Evolutionary conservation across 2,329 filamentous ascomycete genomes (phyloP).

Genomic region (Fusarium sp.): DNA sequence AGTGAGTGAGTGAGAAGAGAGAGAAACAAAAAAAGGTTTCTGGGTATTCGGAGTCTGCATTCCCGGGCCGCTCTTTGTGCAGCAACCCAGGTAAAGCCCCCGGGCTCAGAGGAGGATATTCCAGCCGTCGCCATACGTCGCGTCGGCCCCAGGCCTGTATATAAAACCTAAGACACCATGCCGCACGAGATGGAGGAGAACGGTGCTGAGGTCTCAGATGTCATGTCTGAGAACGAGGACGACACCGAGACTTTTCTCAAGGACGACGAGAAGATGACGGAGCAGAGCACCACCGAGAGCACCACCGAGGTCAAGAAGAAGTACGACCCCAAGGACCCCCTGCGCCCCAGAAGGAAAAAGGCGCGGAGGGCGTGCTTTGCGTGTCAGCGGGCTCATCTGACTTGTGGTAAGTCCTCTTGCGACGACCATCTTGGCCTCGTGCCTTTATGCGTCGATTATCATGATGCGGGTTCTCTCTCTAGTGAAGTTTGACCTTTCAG

Average conservation of each 20-base stretch:
- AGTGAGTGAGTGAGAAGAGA: slow-evolving; percentile 1
- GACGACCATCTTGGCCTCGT: slow-evolving; percentile 2
- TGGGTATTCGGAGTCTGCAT: slow-evolving; percentile 48
- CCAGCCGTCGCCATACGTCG: slow-evolving; percentile 35
- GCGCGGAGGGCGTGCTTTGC: slow-evolving; percentile 95
- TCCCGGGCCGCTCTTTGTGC: slow-evolving; percentile 47
- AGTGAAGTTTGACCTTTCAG: slow-evolving; percentile 28
- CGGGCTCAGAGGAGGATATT: slow-evolving; percentile 39
- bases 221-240: slow-evolving; percentile 70
- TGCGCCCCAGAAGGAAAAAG: slow-evolving; percentile 93
- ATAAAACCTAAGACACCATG: slow-evolving; percentile 68
- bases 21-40: slow-evolving; percentile 32
- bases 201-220: slow-evolving; percentile 68
- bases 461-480: slow-evolving; percentile 6
- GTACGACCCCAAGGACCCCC: slow-evolving; percentile 87
- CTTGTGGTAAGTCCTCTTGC: slow-evolving; percentile 82
- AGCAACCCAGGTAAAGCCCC: slow-evolving; percentile 29
- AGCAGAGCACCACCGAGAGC: slow-evolving; percentile 59
- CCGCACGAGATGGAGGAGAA: slow-evolving; percentile 65
- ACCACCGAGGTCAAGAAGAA: slow-evolving; percentile 72
- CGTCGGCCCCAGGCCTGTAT: slow-evolving; percentile 44
- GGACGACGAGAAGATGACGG: slow-evolving; percentile 65
- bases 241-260: slow-evolving; percentile 57
- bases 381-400: slow-evolving; percentile 96
- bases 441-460: slow-evolving; percentile 7